These are phyloP conservation scores for Gynandropsis gynandra DNA, from an alignment of 345 rosid species.

Conservation along the genomic window DNA sequence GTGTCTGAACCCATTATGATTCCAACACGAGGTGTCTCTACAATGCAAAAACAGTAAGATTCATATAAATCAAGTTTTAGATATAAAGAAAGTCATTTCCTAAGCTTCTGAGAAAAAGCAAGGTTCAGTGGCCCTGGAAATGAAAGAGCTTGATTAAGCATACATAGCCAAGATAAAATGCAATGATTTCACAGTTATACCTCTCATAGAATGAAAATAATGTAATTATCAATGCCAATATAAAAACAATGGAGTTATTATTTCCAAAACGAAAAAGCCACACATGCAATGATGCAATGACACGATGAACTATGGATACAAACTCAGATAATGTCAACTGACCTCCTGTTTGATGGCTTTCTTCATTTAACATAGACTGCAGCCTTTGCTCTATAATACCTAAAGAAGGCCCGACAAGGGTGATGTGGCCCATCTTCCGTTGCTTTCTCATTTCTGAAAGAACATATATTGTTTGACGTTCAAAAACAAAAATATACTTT, in stretches of 20 bases:
- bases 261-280: too few relatives aligned
- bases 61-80: not conserved
- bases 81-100: not conserved
- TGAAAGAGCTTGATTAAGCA: not conserved
- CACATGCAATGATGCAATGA: too few relatives aligned
- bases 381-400: slow-evolving; percentile 54
- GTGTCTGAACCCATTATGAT: slow-evolving; percentile 97
- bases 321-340: slow-evolving; percentile 22
- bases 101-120: too few relatives aligned
- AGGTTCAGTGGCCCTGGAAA: too few relatives aligned
- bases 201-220: too few relatives aligned
- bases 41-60: slow-evolving; percentile 23
- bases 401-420: slow-evolving; percentile 66
- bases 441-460: slow-evolving; percentile 78
- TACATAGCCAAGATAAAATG: too few relatives aligned
- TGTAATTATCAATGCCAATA: too few relatives aligned
- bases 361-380: slow-evolving; percentile 44
- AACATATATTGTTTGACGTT: not conserved
- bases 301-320: not conserved
- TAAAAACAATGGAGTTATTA: too few relatives aligned
- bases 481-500: not conserved
- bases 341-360: slow-evolving; percentile 44
- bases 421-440: slow-evolving; percentile 94
- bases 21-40: slow-evolving; percentile 67
- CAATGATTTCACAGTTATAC: too few relatives aligned